phyloP scores from a whole-genome alignment of 2,329 filamentous ascomycete genomes.

The Apiospora hydei region DNA sequence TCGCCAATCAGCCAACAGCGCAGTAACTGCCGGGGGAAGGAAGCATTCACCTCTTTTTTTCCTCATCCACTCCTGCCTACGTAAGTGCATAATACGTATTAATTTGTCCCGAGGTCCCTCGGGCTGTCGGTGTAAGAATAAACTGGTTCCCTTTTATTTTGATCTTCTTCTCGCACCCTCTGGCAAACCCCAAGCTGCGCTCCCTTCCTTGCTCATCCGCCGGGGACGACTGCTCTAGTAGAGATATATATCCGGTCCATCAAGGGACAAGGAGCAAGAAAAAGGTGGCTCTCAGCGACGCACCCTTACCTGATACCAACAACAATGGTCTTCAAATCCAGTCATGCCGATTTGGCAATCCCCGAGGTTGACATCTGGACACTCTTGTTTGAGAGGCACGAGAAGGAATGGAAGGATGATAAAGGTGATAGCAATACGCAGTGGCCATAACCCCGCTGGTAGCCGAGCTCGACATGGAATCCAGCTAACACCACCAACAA shows the following conservation, averaged over 20 bases:
- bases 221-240: neutral
- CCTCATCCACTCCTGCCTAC: neutral
- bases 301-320: constrained; percentile 30
- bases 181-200: neutral
- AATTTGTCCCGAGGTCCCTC: constrained; percentile 24
- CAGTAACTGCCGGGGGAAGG: constrained; percentile 1
- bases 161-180: neutral
- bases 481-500: constrained; percentile 2
- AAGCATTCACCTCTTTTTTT: neutral
- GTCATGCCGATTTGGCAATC: constrained; percentile 70
- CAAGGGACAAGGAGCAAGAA: neutral
- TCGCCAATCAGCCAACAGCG: neutral
- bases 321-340: constrained; percentile 74
- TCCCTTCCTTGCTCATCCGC: neutral
- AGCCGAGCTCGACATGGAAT: constrained; percentile 24
- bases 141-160: constrained; percentile 21
- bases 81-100: neutral
- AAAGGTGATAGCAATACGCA: constrained; percentile 64
- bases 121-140: constrained; percentile 23
- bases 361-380: constrained; percentile 81
- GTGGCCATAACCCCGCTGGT: constrained; percentile 27
- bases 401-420: constrained; percentile 71
- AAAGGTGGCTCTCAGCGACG: neutral
- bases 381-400: constrained; percentile 75
- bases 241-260: neutral